These are phyloP conservation scores for Ephemerocybe angulata DNA, from an alignment of 768 basidiomycete species.

Conservation along the genomic window DNA sequence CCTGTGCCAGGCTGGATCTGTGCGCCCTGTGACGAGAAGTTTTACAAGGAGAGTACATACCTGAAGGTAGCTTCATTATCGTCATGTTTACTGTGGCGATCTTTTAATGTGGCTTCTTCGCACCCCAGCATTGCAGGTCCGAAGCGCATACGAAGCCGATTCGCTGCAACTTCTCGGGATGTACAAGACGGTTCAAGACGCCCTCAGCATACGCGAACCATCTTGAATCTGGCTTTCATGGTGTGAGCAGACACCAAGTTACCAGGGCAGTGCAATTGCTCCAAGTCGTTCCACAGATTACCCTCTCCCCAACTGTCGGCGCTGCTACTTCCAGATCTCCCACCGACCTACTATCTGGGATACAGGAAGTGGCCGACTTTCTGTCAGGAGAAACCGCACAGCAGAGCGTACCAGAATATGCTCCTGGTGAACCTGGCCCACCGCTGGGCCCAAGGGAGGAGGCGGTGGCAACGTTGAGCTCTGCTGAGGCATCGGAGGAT, in stretches of 20 bases:
- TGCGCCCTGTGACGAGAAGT: too few relatives aligned
- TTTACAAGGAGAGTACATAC: too few relatives aligned
- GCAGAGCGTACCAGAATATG: not conserved
- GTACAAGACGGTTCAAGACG: constrained; percentile 37
- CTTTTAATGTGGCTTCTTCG: too few relatives aligned
- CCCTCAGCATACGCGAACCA: constrained; percentile 56
- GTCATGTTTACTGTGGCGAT: too few relatives aligned
- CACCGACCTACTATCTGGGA: not conserved
- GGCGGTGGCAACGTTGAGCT: too few relatives aligned
- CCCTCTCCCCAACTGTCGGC: constrained; percentile 35
- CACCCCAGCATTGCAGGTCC: too few relatives aligned
- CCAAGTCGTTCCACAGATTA: constrained; percentile 54
- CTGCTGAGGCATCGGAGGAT: too few relatives aligned
- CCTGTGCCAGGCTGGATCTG: too few relatives aligned
- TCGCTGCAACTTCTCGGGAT: not conserved
- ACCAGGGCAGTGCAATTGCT: constrained; percentile 42
- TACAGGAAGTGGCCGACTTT: too few relatives aligned
- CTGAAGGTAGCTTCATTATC: too few relatives aligned
- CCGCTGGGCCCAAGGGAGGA: constrained; percentile 16
- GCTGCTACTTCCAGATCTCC: not conserved
- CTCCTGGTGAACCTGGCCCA: not conserved
- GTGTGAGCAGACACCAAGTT: constrained; percentile 37
- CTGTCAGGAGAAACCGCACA: too few relatives aligned
- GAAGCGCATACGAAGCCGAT: too few relatives aligned
- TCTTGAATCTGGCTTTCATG: constrained; percentile 59